Evolutionary conservation across 768 basidiomycete genomes (phyloP).

Genomic region (Myochromella boudieri): DNA sequence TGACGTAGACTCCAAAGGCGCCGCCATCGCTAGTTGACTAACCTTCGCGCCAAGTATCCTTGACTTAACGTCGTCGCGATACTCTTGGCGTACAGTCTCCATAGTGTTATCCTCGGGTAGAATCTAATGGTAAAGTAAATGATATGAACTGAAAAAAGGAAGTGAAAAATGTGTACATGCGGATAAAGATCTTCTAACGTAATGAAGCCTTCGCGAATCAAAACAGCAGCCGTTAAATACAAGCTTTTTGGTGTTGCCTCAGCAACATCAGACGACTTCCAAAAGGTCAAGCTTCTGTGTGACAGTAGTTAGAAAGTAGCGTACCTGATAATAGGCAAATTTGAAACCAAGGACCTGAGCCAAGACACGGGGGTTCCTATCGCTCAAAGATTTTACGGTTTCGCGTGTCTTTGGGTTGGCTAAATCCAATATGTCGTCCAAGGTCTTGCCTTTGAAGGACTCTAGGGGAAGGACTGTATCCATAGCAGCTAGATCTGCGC

Average conservation of each 20-base stretch:
- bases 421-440: constrained; percentile 66
- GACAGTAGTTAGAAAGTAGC: constrained; percentile 14
- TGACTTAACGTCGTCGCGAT: constrained; percentile 59
- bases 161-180: constrained; percentile 65
- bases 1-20: constrained; percentile 64
- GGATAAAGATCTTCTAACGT: constrained; percentile 86
- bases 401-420: constrained; percentile 41
- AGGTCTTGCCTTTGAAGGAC: constrained; percentile 53
- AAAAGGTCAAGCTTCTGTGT: constrained; percentile 3
- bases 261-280: constrained; percentile 53
- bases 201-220: constrained; percentile 90
- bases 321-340: constrained; percentile 86
- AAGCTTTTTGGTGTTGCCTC: constrained; percentile 71
- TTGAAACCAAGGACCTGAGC: constrained; percentile 99
- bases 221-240: constrained; percentile 78
- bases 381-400: constrained; percentile 17
- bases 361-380: constrained; percentile 56
- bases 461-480: constrained; percentile 35
- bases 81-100: constrained; percentile 64
- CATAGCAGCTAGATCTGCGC: constrained; percentile 34
- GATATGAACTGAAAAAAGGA: not conserved
- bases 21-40: constrained; percentile 84
- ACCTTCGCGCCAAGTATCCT: constrained; percentile 67
- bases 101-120: constrained; percentile 77
- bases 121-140: constrained; percentile 44